These are phyloP conservation scores for Exophiala sp. DNA, from an alignment of 2,329 filamentous ascomycete genomes.

Conservation along the genomic window DNA sequence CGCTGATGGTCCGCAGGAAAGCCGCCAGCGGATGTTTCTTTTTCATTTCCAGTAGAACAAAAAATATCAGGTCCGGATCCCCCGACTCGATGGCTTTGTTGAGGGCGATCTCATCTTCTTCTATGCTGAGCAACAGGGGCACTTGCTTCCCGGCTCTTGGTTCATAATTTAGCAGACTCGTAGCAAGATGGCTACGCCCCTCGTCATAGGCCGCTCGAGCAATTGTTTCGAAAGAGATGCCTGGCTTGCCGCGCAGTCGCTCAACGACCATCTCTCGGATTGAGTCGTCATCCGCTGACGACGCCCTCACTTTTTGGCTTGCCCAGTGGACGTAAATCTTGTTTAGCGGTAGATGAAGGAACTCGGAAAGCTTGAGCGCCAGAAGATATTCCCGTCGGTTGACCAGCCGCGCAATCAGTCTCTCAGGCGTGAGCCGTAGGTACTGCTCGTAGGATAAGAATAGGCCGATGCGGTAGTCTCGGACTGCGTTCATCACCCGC, in stretches of 20 bases:
- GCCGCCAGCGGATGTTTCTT: conserved; percentile 82
- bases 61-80: conserved; percentile 87
- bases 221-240: conserved; percentile 93
- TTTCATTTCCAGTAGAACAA: conserved; percentile 79
- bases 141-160: conserved; percentile 94
- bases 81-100: conserved; percentile 96
- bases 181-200: conserved; percentile 80
- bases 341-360: conserved; percentile 77
- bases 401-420: conserved; percentile 75
- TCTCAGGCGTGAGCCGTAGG: conserved; percentile 79
- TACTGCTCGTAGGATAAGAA: conserved; percentile 93
- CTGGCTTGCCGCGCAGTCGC: conserved; percentile 77
- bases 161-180: conserved; percentile 85
- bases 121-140: conserved; percentile 85
- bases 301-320: conserved; percentile 81
- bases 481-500: conserved; percentile 83
- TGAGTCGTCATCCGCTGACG: conserved; percentile 76
- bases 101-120: conserved; percentile 87
- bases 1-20: conserved; percentile 89
- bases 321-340: conserved; percentile 97
- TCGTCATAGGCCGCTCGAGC: conserved; percentile 91
- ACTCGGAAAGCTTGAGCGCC: conserved; percentile 80
- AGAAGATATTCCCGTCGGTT: conserved; percentile 88
- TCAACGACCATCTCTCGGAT: conserved; percentile 83
- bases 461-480: conserved; percentile 84